A percentile compares a stretch with the other conserved stretches of the same genome.
phyloP scores from a whole-genome alignment of 257 asterid genomes.

The Cruciata laevipes region DNA sequence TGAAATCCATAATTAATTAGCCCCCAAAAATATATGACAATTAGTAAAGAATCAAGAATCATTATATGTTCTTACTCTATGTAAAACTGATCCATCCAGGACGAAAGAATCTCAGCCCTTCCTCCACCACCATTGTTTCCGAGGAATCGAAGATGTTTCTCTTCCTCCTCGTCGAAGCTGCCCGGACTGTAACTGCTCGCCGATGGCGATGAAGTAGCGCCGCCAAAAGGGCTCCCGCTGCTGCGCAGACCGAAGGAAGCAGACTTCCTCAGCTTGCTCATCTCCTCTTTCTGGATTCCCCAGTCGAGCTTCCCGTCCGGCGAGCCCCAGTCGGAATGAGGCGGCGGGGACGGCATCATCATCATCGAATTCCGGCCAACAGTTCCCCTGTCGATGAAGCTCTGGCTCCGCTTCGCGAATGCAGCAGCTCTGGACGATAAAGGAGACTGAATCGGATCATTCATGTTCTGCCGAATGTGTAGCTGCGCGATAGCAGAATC shows the following conservation, averaged over 20 bases:
- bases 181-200: background rate
- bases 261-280: slow-evolving; percentile 36
- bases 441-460: slow-evolving; percentile 18
- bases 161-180: background rate
- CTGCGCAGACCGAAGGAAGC: slow-evolving; percentile 35
- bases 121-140: slow-evolving; percentile 13
- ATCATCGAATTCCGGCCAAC: slow-evolving; percentile 18
- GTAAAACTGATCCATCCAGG: slow-evolving; percentile 35
- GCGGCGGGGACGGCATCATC: slow-evolving; percentile 19
- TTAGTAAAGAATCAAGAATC: slow-evolving; percentile 5
- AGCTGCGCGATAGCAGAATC: slow-evolving; percentile 19
- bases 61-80: slow-evolving; percentile 34
- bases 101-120: slow-evolving; percentile 13
- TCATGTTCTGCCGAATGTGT: slow-evolving; percentile 9
- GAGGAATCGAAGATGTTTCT: slow-evolving; percentile 1
- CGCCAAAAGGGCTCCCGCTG: slow-evolving; percentile 17
- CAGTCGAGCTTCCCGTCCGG: slow-evolving; percentile 42
- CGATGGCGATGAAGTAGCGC: background rate
- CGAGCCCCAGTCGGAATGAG: slow-evolving; percentile 35
- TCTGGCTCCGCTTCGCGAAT: slow-evolving; percentile 39
- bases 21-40: slow-evolving; percentile 8
- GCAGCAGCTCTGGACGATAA: slow-evolving; percentile 30
- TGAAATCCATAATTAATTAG: slow-evolving; percentile 7
- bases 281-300: slow-evolving; percentile 39
- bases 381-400: slow-evolving; percentile 31